These are phyloP conservation scores for Rosa multiflora DNA, from an alignment of 306 rosid species.

Conservation along the genomic window DNA sequence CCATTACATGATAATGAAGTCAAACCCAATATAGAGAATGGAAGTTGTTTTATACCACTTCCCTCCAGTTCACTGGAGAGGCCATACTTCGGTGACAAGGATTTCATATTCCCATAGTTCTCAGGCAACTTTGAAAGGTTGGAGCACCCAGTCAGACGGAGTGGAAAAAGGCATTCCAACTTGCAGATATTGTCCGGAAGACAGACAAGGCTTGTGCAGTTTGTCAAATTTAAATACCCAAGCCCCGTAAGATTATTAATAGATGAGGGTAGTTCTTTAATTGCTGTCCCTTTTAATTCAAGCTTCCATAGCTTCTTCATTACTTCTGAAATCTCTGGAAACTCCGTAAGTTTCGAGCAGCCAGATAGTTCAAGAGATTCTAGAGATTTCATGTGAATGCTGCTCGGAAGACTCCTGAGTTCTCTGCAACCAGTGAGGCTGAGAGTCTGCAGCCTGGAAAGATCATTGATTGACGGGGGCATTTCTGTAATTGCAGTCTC, in stretches of 20 bases:
- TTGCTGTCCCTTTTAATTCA: not conserved
- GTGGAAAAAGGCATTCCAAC: not conserved
- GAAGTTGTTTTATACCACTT: not conserved
- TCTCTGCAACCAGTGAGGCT: not conserved
- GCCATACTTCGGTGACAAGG: no score
- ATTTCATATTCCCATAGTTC: not conserved
- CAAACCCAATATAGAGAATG: not conserved
- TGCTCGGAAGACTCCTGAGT: no score
- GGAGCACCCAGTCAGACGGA: not conserved
- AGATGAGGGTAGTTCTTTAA: not conserved
- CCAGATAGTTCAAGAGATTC: not conserved
- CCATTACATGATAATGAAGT: not conserved
- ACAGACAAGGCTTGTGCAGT: not conserved
- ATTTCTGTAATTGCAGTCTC: conserved; percentile 6
- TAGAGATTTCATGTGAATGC: no score
- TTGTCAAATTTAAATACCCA: not conserved
- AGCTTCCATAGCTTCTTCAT: not conserved
- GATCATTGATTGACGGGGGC: not conserved
- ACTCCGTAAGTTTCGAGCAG: not conserved
- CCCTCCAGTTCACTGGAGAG: no score
- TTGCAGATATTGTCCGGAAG: not conserved
- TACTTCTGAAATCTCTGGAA: not conserved
- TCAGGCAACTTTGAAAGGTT: not conserved
- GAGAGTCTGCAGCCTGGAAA: not conserved
- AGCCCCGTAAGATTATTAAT: not conserved